Conservation (phyloP, 306 rosid species). For the Corylus avellana region DNA sequence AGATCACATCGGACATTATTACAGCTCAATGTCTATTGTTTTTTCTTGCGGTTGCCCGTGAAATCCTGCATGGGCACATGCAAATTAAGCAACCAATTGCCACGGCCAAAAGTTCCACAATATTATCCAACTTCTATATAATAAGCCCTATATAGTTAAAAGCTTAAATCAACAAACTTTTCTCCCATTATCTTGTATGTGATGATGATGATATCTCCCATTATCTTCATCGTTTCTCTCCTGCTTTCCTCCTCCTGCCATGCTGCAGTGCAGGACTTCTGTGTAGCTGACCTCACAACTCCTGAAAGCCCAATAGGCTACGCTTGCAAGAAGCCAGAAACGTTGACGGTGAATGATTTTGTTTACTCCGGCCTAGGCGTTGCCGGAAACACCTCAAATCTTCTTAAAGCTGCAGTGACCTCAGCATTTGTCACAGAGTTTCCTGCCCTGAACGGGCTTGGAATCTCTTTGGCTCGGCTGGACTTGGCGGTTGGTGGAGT, state of each 20-base stretch:
- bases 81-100: not conserved
- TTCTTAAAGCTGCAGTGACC: conserved; percentile 69
- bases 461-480: conserved; percentile 58
- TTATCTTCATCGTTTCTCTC: conserved; percentile 40
- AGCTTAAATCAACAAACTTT: too few relatives aligned
- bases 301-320: conserved; percentile 70
- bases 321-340: conserved; percentile 57
- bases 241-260: conserved; percentile 37
- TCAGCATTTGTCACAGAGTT: conserved; percentile 61
- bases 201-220: conserved; percentile 39
- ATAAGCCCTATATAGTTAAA: too few relatives aligned
- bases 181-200: too few relatives aligned
- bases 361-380: conserved; percentile 51
- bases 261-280: conserved; percentile 75
- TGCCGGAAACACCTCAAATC: conserved; percentile 76
- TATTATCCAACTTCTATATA: not conserved
- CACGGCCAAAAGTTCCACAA: not conserved
- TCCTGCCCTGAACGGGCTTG: conserved; percentile 76
- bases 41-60: not conserved
- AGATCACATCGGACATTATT: too few relatives aligned
- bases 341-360: conserved; percentile 57
- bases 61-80: not conserved
- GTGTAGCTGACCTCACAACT: conserved; percentile 62
- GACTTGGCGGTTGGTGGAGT: conserved; percentile 69
- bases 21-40: too few relatives aligned